phyloP scores from a whole-genome alignment of 139 green algal genomes.

The Pseudopediastrum boryanum region DNA sequence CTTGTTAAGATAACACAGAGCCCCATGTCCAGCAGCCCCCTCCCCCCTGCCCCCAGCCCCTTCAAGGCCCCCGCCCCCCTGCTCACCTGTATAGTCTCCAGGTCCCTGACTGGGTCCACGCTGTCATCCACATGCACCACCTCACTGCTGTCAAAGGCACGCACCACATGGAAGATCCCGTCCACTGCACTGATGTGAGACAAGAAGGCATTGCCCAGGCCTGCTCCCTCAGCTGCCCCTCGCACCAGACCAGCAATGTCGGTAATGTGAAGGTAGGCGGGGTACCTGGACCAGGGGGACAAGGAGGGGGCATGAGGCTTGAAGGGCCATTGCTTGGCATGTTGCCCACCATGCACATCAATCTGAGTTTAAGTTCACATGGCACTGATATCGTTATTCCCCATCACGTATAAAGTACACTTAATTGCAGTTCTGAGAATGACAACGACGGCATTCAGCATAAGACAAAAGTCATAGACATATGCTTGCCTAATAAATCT shows the following conservation, averaged over 20 bases:
- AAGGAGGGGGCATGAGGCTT: neutral
- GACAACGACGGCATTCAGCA: too few species aligned
- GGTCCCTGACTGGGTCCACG: conserved; percentile 89
- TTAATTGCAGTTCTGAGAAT: too few species aligned
- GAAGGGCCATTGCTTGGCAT: neutral
- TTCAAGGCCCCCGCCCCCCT: too few species aligned
- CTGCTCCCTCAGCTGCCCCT: conserved; percentile 72
- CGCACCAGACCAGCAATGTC: conserved; percentile 94
- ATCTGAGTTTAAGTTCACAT: too few species aligned
- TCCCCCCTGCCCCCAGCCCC: too few species aligned
- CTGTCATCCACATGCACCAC: conserved; percentile 77
- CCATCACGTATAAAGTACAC: too few species aligned
- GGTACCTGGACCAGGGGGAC: conserved; percentile 54
- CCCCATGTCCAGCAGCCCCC: too few species aligned
- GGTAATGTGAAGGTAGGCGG: conserved; percentile 87
- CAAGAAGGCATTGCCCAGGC: conserved; percentile 94
- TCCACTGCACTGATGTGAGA: conserved; percentile 90
- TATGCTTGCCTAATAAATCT: too few species aligned
- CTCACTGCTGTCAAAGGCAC: conserved; percentile 83
- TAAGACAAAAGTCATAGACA: too few species aligned
- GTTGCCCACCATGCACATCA: too few species aligned
- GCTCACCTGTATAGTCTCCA: conserved; percentile 92
- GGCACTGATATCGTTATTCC: too few species aligned
- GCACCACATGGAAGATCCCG: conserved; percentile 90
- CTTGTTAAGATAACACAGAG: too few species aligned